phyloP scores from a whole-genome alignment of 306 rosid genomes.

The Corylus heterophylla region DNA sequence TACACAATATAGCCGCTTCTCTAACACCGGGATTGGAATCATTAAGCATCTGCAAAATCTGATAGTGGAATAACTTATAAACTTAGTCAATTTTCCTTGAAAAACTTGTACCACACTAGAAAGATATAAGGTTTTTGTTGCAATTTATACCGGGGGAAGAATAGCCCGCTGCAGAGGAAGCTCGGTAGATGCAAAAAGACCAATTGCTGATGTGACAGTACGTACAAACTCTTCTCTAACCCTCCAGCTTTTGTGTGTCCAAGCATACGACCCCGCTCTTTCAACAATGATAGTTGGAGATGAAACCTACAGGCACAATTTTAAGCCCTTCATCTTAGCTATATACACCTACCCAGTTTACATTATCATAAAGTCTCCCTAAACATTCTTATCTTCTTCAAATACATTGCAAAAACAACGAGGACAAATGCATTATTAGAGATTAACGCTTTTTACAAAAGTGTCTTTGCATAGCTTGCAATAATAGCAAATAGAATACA shows the following conservation, averaged over 20 bases:
- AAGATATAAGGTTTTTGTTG: slow-evolving; percentile 5
- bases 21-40: slow-evolving; percentile 88
- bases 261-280: slow-evolving; percentile 95
- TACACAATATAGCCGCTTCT: slow-evolving; percentile 89
- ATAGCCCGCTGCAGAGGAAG: slow-evolving; percentile 89
- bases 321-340: not conserved
- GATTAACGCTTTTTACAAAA: not conserved
- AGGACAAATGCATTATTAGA: not conserved
- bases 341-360: not conserved
- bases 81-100: slow-evolving; percentile 18
- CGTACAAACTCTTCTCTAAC: slow-evolving; percentile 95
- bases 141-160: slow-evolving; percentile 81
- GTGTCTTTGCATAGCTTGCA: not conserved
- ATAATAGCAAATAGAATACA: not conserved
- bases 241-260: slow-evolving; percentile 97
- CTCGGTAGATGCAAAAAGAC: slow-evolving; percentile 88
- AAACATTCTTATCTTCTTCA: not conserved
- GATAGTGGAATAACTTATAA: slow-evolving; percentile 26
- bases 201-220: slow-evolving; percentile 92
- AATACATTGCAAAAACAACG: not conserved
- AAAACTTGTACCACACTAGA: slow-evolving; percentile 8
- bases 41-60: slow-evolving; percentile 90
- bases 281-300: slow-evolving; percentile 98
- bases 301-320: slow-evolving; percentile 62
- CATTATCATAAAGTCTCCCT: not conserved